Percentiles rank a stretch among this genome's conserved stretches.
Conservation (phyloP, 345 rosid species). For the Eucalyptus caleyi region DNA sequence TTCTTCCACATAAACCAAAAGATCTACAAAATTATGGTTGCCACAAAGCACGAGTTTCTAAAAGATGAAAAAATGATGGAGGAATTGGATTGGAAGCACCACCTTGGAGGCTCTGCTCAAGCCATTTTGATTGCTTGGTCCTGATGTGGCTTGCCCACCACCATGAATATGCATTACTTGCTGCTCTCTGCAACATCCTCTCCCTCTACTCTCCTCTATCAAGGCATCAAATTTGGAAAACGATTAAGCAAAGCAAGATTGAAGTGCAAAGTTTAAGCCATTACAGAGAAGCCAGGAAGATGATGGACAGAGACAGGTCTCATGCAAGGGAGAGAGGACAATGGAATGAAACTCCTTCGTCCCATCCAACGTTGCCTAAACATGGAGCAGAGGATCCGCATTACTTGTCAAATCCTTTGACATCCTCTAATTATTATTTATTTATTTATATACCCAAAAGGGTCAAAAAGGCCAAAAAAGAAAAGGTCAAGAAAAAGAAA, state of each 20-base stretch:
- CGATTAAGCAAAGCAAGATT: neutral
- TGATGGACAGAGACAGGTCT: neutral
- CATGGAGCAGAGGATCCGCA: constrained; percentile 12
- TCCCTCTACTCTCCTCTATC: neutral
- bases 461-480: neutral
- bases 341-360: neutral
- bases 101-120: constrained; percentile 45
- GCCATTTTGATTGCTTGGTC: constrained; percentile 44
- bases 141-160: constrained; percentile 52
- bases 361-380: neutral
- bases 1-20: neutral
- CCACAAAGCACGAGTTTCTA: neutral
- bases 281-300: neutral
- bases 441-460: neutral
- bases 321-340: neutral
- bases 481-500: neutral
- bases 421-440: neutral
- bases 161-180: constrained; percentile 41
- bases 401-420: constrained; percentile 13
- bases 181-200: constrained; percentile 34
- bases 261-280: neutral
- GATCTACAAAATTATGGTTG: neutral
- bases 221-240: neutral
- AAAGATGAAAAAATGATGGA: neutral
- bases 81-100: neutral